Percentiles rank a stretch among this genome's conserved stretches.
Conservation (phyloP, 805 yeast genomes). For the Debaryomyces tyrocola region DNA sequence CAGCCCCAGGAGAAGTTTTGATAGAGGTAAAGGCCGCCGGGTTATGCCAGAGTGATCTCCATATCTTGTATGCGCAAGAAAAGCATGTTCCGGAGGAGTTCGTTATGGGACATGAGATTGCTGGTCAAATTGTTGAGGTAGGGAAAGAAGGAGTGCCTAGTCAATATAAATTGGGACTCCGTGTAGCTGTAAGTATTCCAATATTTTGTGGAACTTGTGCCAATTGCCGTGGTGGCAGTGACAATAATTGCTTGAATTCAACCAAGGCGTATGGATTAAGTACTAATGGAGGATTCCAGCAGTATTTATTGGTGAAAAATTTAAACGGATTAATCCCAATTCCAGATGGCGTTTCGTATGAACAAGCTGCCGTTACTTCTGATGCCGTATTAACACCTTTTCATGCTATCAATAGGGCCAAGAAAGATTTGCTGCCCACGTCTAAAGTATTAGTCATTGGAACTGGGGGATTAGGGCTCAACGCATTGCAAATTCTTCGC, state of each 20-base stretch:
- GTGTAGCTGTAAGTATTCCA: conserved; percentile 30
- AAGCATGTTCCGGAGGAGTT: conserved; percentile 25
- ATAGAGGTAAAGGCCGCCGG: conserved; percentile 45
- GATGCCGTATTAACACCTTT: conserved; percentile 45
- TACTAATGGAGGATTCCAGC: conserved; percentile 43
- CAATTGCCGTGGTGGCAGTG: conserved; percentile 35
- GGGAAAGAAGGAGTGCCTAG: conserved; percentile 25
- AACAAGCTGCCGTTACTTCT: conserved; percentile 40
- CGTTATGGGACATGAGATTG: conserved; percentile 48
- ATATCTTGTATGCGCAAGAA: conserved; percentile 26
- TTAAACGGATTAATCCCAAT: conserved; percentile 36
- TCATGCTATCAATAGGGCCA: conserved; percentile 40
- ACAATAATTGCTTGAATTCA: conserved; percentile 27
- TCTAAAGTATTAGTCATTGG: conserved; percentile 40
- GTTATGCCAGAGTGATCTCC: conserved; percentile 45
- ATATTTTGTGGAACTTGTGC: conserved; percentile 36
- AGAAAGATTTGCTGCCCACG: conserved; percentile 25
- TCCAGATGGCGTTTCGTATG: conserved; percentile 39
- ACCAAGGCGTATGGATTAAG: conserved; percentile 34
- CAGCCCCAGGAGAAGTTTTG: conserved; percentile 28
- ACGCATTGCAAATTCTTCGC: conserved; percentile 41
- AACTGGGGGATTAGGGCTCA: conserved; percentile 43
- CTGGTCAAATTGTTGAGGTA: conserved; percentile 34
- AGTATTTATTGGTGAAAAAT: conserved; percentile 37
- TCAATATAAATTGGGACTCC: conserved; percentile 26